A percentile compares a stretch with the other conserved stretches of the same genome.
Conservation (phyloP, 163 green algal species). For the Scenedesmus sp. region DNA sequence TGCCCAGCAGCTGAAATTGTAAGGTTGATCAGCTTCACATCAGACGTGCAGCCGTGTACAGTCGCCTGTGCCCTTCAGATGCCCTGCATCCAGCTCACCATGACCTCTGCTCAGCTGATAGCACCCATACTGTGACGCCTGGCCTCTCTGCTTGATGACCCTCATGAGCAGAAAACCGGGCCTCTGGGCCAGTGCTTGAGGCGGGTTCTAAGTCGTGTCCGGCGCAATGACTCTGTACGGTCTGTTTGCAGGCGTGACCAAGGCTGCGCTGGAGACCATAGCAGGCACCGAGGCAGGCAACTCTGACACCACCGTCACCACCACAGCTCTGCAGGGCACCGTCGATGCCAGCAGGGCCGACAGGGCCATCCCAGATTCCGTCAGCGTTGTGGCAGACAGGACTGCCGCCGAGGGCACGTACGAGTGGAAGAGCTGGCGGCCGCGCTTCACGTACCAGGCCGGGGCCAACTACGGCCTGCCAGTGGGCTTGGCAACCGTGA, state of each 20-base stretch:
- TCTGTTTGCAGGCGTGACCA: background rate
- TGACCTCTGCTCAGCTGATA: too few relatives aligned
- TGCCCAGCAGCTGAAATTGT: too few relatives aligned
- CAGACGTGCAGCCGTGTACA: too few relatives aligned
- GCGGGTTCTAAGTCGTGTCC: too few relatives aligned
- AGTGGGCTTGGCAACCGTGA: constrained; percentile 1
- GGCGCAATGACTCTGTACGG: too few relatives aligned
- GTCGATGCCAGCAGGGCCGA: constrained; percentile 19
- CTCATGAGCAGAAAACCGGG: too few relatives aligned
- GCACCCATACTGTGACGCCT: too few relatives aligned
- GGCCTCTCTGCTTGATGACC: too few relatives aligned
- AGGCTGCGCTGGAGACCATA: background rate
- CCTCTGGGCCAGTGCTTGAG: too few relatives aligned
- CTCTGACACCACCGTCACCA: background rate
- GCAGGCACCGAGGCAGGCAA: background rate
- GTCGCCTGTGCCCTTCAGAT: too few relatives aligned
- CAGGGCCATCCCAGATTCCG: background rate
- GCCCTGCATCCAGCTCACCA: too few relatives aligned
- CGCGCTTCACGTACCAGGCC: background rate
- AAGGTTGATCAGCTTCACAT: too few relatives aligned
- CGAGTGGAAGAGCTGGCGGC: background rate
- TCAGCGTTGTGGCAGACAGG: background rate
- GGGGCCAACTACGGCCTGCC: constrained; percentile 14
- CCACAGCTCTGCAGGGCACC: background rate
- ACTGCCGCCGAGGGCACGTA: constrained; percentile 7